Percentiles rank a stretch among this genome's conserved stretches.
These are phyloP conservation scores for Neodidymelliopsis sp. DNA, from an alignment of 2,329 filamentous ascomycete genomes.

Conservation along the genomic window DNA sequence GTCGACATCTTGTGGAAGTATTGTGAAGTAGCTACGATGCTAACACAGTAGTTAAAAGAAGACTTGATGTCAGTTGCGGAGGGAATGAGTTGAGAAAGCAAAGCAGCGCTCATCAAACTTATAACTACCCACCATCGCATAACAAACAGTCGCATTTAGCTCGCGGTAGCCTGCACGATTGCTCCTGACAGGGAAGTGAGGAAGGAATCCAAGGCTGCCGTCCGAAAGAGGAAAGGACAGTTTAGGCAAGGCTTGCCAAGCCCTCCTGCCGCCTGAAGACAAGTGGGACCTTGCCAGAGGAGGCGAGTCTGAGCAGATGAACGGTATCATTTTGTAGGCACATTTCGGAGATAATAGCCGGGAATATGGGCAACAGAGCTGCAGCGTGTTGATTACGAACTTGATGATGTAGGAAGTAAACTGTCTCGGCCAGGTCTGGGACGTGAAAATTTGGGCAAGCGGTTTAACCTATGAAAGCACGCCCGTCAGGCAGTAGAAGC, in stretches of 20 bases:
- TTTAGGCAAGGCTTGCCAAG: constrained; percentile 10
- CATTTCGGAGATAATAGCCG: too few relatives aligned
- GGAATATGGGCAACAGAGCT: background rate
- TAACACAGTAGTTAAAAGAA: background rate
- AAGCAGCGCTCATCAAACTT: background rate
- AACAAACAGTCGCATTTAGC: background rate
- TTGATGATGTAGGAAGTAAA: too few relatives aligned
- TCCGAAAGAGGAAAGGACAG: background rate
- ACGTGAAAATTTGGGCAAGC: too few relatives aligned
- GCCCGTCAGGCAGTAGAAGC: too few relatives aligned
- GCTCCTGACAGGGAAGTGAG: too few relatives aligned
- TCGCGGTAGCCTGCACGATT: constrained; percentile 3
- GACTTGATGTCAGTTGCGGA: background rate
- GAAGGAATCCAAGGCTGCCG: too few relatives aligned
- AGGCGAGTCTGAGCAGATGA: too few relatives aligned
- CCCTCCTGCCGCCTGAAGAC: background rate
- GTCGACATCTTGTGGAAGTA: constrained; percentile 21
- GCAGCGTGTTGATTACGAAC: too few relatives aligned
- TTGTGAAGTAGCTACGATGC: background rate
- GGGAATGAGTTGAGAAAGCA: background rate
- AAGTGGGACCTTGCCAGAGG: background rate
- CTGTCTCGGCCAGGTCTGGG: too few relatives aligned
- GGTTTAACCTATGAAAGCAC: too few relatives aligned
- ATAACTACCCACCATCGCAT: background rate
- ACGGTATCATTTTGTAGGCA: too few relatives aligned